Percentiles rank a stretch among this genome's conserved stretches.
Evolutionary conservation across 2,329 filamentous ascomycete species (phyloP).

Genomic region (Meredithiella fracta): DNA sequence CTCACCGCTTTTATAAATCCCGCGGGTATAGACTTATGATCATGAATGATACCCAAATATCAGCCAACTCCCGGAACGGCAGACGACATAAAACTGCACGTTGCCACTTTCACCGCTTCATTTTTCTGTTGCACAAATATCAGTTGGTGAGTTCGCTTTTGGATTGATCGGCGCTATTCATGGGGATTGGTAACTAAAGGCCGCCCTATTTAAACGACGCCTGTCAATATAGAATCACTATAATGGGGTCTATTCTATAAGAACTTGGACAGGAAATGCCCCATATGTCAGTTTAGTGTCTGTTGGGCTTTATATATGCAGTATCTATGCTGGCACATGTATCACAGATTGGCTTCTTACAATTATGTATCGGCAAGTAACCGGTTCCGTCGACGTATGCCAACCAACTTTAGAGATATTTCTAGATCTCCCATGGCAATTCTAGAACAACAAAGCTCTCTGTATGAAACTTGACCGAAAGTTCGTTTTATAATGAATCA

Average conservation of each 20-base stretch:
- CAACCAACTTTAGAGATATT: neutral
- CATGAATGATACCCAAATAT: neutral
- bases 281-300: neutral
- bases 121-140: neutral
- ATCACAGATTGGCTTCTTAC: neutral
- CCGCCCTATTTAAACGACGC: too few species aligned
- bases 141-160: neutral
- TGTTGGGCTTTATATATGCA: neutral
- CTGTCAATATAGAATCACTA: neutral
- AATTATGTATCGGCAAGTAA: neutral
- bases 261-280: too few species aligned
- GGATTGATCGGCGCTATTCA: neutral
- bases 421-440: neutral
- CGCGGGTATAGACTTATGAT: neutral
- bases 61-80: neutral
- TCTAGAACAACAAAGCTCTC: neutral
- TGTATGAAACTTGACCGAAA: neutral
- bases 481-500: too few species aligned
- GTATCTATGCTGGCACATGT: neutral
- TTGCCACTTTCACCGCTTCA: neutral
- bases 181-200: neutral
- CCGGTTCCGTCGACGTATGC: neutral
- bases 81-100: neutral
- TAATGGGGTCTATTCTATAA: too few species aligned
- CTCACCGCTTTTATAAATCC: neutral